Base-by-base conservation (phyloP, 2,329 filamentous ascomycete species). In the Fusarium sp. region DNA sequence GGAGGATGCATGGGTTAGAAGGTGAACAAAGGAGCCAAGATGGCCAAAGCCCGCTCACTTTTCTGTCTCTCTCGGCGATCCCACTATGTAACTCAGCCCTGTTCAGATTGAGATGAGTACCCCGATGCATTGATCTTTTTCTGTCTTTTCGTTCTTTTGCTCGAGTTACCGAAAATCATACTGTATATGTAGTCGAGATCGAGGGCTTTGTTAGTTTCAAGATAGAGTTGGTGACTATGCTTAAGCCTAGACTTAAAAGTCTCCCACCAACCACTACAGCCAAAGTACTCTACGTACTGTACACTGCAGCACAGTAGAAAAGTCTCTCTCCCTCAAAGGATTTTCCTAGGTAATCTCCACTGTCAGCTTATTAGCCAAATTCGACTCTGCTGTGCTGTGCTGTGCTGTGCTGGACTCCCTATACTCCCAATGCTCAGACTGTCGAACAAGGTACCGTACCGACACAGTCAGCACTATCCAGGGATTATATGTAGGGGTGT, bases 391-490 rank as follows among this genome's bases (percentile, higher is more conserved):
- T 61, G 28, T 24, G 13, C 48, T 28, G 28, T 28, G 28, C 28
- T 28, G 26, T 28, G 26, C 26, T 31, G 28, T 48, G 28, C 48
- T 55, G 48, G 24, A 22, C 17, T 41, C 9, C 18, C 44, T 28
- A 13, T 26, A 28, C 42, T 36, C 35, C 42, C 42, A 44, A 18
- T 24, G 24, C 44, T 51, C 48, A 33, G 28, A 35, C 31, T 62
- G 35, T 51, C 18, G 44, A 52, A 52, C 63, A 52, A 56, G 44
- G 44, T 57, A 63, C 47, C 10, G 38, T 48, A 31, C 49, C 33
- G 41, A 55, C 61, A 73, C 70, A 73, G 71, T 68, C 48, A 73
- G 70, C 70, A 71, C 61, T 63, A 60, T 58, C 39, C 58, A 54
- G 39, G 44, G 56, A 47, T 69, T 28, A 20, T 26, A 33, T 48